Evolutionary conservation across 345 rosid genomes (phyloP).

Genomic region (Lepidium didymum): DNA sequence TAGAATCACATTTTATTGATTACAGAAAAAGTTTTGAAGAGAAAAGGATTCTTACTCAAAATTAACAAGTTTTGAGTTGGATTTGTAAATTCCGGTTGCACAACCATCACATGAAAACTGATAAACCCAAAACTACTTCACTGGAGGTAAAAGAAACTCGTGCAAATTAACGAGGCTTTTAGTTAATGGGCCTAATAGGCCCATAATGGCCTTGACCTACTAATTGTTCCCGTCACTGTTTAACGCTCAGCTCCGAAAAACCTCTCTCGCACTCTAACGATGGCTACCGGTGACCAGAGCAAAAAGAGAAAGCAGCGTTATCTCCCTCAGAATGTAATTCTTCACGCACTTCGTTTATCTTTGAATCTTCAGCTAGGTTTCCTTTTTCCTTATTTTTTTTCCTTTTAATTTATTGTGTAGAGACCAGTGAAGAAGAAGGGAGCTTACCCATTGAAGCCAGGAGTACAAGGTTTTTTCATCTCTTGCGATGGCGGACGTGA

Average conservation of each 20-base stretch:
- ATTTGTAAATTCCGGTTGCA: too few species aligned
- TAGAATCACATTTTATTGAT: too few species aligned
- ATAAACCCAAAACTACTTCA: too few species aligned
- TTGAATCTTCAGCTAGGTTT: background rate
- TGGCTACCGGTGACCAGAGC: slow-evolving; percentile 44
- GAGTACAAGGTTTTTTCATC: slow-evolving; percentile 84
- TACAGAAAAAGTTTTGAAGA: too few species aligned
- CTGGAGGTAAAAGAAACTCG: too few species aligned
- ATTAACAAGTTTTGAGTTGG: too few species aligned
- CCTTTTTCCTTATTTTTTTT: background rate
- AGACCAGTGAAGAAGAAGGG: slow-evolving; percentile 84
- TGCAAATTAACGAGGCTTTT: background rate
- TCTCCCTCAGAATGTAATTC: slow-evolving; percentile 59
- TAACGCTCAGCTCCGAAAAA: background rate
- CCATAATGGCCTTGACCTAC: slow-evolving; percentile 4
- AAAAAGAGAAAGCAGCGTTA: slow-evolving; percentile 76
- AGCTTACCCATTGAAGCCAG: slow-evolving; percentile 72
- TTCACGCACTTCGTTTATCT: background rate
- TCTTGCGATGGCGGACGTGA: slow-evolving; percentile 94
- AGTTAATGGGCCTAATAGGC: slow-evolving; percentile 11
- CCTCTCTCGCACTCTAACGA: slow-evolving; percentile 16
- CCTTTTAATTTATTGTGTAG: slow-evolving; percentile 28
- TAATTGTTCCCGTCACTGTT: background rate
- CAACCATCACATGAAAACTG: too few species aligned
- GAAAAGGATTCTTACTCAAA: too few species aligned